Base-by-base conservation (phyloP, 495 filamentous ascomycete species). In the Physcia stellaris region DNA sequence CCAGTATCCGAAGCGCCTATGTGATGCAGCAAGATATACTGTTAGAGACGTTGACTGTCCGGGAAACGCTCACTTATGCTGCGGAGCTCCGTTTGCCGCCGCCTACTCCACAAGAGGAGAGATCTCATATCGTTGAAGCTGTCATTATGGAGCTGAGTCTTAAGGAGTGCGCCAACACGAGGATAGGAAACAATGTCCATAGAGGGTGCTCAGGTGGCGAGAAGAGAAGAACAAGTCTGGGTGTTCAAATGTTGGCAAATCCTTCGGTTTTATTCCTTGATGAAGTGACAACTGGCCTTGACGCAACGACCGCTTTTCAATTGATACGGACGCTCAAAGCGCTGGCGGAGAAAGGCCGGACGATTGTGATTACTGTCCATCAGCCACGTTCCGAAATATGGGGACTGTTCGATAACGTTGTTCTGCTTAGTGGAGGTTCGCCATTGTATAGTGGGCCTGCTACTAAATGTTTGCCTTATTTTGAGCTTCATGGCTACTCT, bases 21-120 rank as follows among this genome's bases (percentile, higher is more conserved):
- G 75, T 83, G 12, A 80, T 82, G 75, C 80, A 84, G 48, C 74
- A 84, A 36, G 80, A 86, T 54, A 64, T 82, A 29, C 57, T 84
- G 4, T 60, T 83, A 1, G 74, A 79, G 0, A 75, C 75, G 0
- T 53, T 86, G 24, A 83, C 80, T 1, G 80, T 86, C 16, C 63
- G 77, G 10, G 80, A 86, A 49, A 84, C 80, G 0, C 56, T 86
- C 29, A 64, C 30, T 9, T 10, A 83, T 46, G 71, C 80, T 13
- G 80, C 80, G 1, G 72, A 83, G 42, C 62, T 86, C 19, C 68
- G 80, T 17, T 61, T 84, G 3, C 75, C 78, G 0, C 64, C 74
- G 3, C 65, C 73, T 0, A 72, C 68, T 3, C 76, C 67, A 0
- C 56, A 61, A 26, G 61, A 68, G 26, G 76, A 83, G 38, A 62